A percentile compares a stretch with the other conserved stretches of the same genome.
Evolutionary conservation across 169 alveolate genomes (phyloP).

Genomic region (Plasmodium vivax): DNA sequence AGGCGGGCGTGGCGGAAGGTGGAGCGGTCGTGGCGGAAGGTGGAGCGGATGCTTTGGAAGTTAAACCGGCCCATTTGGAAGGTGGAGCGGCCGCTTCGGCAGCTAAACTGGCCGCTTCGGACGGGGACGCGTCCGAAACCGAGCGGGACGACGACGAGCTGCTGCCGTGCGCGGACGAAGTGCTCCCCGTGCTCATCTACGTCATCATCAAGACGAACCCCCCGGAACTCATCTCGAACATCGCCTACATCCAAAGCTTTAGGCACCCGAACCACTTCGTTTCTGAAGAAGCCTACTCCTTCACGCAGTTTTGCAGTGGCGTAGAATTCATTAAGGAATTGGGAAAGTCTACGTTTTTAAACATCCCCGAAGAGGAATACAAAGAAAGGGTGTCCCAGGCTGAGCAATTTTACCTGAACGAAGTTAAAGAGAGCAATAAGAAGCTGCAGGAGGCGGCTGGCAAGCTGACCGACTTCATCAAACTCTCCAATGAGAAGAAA

Average conservation of each 20-base stretch:
- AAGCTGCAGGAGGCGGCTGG: conserved; percentile 74
- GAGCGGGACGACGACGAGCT: conserved; percentile 9
- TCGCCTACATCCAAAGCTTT: conserved; percentile 84
- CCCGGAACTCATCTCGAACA: conserved; percentile 84
- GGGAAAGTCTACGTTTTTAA: conserved; percentile 72
- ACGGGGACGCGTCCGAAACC: too few relatives aligned
- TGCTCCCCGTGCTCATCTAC: conserved; percentile 86
- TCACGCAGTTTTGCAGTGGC: conserved; percentile 88
- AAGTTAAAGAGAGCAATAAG: conserved; percentile 69
- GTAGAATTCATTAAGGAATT: conserved; percentile 81
- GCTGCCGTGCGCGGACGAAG: conserved; percentile 88
- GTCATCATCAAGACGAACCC: conserved; percentile 88
- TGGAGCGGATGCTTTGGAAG: too few relatives aligned
- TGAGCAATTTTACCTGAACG: conserved; percentile 44
- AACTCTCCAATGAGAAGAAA: conserved; percentile 44
- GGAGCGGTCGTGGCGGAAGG: background rate
- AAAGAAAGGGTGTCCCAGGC: conserved; percentile 54
- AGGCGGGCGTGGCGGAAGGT: background rate
- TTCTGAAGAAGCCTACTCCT: conserved; percentile 89
- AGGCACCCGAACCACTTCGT: conserved; percentile 86
- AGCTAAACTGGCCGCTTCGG: too few relatives aligned
- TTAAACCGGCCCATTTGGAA: too few relatives aligned
- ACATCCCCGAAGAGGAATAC: conserved; percentile 75
- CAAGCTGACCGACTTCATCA: conserved; percentile 45
- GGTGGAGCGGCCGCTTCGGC: too few relatives aligned